Base-by-base conservation (phyloP, 116 monocot genomes). In the Cymodocea nodosa region DNA sequence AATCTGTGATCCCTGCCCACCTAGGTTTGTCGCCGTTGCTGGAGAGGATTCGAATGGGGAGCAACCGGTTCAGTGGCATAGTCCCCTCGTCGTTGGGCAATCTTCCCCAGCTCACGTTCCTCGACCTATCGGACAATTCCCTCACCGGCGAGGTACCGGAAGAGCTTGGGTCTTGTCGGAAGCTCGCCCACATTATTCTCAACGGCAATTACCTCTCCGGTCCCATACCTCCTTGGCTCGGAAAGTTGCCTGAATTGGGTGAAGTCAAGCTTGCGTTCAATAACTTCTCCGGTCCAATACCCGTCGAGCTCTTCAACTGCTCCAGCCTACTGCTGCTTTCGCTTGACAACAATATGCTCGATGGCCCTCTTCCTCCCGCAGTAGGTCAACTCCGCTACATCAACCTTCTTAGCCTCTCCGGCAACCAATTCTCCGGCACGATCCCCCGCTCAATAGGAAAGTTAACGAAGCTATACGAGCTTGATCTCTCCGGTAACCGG, bases 261-360 rank as follows among this genome's bases (percentile, higher is more conserved):
- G 87, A 90, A 74, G 69, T 97, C 66, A 79, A 78, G 55, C 76
- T 97, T 2, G 84, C 88, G 5, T 76, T 67, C 16, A 97, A 97
- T 71, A 63, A 51, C 6, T 78, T 97, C 66, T 71, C 69, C 6
- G 90, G 85, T 10, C 57, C 64, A 14, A 52, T 90, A 4, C 95
- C 95, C 0, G 19, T 62, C 0, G 75, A 71, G 51, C 73, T 95
- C 65, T 87, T 79, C 81, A 82, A 81, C 64, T 81, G 77, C 66
- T 71, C 85, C 17, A 77, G 73, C n/a, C 77, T 97, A 8, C 40
- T 97, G 55, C 76, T 73, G 48, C 79, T 97, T 2, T 76, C 71
- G 24, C 87, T 90, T 36, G 85, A 83, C 23, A 57, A 63, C 30
- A 97, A 90, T 64, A 23, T 60, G 20, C 68, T 97, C 13, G 71